Evolutionary conservation across 1,139 yeast genomes (phyloP).

Genomic region (Suhomyces guaymorum): DNA sequence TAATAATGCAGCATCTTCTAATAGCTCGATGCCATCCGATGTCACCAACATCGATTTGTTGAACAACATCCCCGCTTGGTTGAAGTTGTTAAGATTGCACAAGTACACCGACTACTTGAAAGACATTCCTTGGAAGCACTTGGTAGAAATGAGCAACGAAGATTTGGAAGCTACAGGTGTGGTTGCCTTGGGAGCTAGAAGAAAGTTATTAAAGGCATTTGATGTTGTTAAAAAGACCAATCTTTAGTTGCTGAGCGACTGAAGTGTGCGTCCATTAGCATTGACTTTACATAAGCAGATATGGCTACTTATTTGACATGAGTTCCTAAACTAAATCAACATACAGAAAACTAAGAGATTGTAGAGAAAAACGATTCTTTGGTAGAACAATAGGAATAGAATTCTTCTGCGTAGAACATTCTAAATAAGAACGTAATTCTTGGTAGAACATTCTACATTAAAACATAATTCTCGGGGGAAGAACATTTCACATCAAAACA

Average conservation of each 20-base stretch:
- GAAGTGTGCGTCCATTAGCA: neutral
- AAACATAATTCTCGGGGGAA: no score
- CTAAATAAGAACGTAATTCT: no score
- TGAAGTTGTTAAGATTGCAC: constrained; percentile 83
- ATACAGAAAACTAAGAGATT: neutral
- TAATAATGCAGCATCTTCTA: constrained; percentile 18
- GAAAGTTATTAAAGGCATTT: constrained; percentile 89
- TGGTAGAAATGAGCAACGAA: constrained; percentile 69
- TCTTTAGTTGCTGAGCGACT: constrained; percentile 5
- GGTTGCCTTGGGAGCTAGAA: constrained; percentile 89
- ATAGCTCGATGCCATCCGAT: constrained; percentile 55
- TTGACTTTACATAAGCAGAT: neutral
- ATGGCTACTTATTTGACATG: constrained; percentile 12
- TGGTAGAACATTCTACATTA: no score
- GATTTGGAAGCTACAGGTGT: constrained; percentile 80
- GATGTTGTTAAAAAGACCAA: constrained; percentile 58
- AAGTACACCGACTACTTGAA: constrained; percentile 86
- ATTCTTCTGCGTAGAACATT: no score
- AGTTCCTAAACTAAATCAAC: constrained; percentile 3
- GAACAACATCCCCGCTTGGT: constrained; percentile 87
- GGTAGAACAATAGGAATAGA: no score
- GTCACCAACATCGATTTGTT: constrained; percentile 64
- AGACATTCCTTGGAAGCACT: constrained; percentile 74
- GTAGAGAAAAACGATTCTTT: no score
- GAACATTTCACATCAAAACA: no score